phyloP scores from a whole-genome alignment of 2,329 filamentous ascomycete species.

The Neopestalotiopsis sp. region DNA sequence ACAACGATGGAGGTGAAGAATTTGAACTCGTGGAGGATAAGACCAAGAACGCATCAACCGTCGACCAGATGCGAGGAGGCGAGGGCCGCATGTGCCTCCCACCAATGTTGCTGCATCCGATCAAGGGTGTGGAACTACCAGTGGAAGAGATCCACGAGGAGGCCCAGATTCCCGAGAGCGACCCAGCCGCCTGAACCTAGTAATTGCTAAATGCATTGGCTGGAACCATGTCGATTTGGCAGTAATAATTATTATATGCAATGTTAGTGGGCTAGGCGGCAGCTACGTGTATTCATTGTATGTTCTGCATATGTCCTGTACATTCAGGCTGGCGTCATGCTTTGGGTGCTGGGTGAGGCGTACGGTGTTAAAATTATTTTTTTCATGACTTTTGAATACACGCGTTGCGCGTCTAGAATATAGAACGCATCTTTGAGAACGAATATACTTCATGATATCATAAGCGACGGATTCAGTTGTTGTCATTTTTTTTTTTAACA shows the following conservation, averaged over 20 bases:
- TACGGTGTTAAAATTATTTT: background rate
- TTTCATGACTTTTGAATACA: background rate
- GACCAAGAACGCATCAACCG: conserved; percentile 53
- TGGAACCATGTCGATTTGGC: background rate
- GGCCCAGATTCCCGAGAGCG: conserved; percentile 52
- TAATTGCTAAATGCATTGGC: background rate
- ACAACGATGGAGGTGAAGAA: conserved; percentile 79
- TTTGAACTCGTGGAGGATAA: conserved; percentile 67
- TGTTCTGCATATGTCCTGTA: background rate
- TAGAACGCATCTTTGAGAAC: background rate
- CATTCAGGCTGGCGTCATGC: background rate
- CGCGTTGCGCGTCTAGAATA: background rate
- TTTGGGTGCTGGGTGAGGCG: background rate
- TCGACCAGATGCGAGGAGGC: conserved; percentile 64
- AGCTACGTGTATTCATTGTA: background rate
- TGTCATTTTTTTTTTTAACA: background rate
- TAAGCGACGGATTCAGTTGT: background rate
- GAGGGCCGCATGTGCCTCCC: conserved; percentile 91
- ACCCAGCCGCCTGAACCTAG: conserved; percentile 46
- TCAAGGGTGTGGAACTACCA: conserved; percentile 75
- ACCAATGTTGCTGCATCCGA: conserved; percentile 86
- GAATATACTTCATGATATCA: background rate
- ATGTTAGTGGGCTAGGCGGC: background rate
- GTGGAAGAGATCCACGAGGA: conserved; percentile 61
- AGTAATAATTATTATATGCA: background rate